Percentiles rank a stretch among this genome's conserved stretches.
phyloP scores from a whole-genome alignment of 805 yeast species.

The Metschnikowia chrysomelidarum region DNA sequence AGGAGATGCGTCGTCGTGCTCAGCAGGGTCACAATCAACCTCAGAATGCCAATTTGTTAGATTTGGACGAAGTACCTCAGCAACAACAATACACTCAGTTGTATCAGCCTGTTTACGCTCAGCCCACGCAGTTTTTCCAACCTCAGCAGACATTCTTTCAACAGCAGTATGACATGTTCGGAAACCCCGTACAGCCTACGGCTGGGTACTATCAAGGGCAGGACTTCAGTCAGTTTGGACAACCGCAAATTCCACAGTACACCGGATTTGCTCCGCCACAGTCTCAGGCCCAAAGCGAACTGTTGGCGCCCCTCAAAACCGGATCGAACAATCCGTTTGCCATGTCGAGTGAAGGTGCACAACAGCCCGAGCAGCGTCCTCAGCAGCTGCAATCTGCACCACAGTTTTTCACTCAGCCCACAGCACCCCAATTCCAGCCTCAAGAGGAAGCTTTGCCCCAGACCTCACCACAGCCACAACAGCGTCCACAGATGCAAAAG shows the following conservation, averaged over 20 bases:
- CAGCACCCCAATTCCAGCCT: constrained; percentile 34
- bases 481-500: constrained; percentile 27
- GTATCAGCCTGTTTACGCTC: constrained; percentile 7
- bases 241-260: constrained; percentile 27
- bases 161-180: constrained; percentile 58
- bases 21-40: constrained; percentile 36
- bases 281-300: constrained; percentile 22
- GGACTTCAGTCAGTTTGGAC: constrained; percentile 31
- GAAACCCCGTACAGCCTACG: constrained; percentile 58
- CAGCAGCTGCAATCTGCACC: constrained; percentile 18
- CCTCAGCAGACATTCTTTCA: constrained; percentile 20
- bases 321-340: constrained; percentile 84
- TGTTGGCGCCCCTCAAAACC: constrained; percentile 55
- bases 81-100: constrained; percentile 21
- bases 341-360: constrained; percentile 23
- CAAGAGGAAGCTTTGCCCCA: constrained; percentile 19
- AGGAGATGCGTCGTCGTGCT: constrained; percentile 63
- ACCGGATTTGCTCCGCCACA: constrained; percentile 16
- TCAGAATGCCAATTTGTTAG: constrained; percentile 48
- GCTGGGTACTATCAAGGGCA: constrained; percentile 46
- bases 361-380: constrained; percentile 13
- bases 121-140: constrained; percentile 15
- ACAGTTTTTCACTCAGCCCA: constrained; percentile 16
- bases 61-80: constrained; percentile 42
- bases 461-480: constrained; percentile 31